Evolutionary conservation across 495 filamentous ascomycete genomes (phyloP), one percentile per base, ranked within the genome.

Genomic region (Aspergillus incahuasiensis): DNA sequence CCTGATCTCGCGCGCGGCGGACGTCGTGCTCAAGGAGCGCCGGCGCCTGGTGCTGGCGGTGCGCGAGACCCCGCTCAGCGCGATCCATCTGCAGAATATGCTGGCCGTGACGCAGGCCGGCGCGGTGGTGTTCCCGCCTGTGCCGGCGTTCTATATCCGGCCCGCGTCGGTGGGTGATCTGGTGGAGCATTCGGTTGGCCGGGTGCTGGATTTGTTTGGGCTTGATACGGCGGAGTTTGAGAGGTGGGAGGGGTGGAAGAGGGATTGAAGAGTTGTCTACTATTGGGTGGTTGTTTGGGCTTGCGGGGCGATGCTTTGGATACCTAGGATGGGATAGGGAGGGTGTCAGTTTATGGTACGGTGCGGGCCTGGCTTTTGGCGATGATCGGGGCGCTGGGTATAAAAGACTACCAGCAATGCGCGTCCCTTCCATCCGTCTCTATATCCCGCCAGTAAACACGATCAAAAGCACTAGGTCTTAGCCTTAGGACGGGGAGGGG

Each of bases 71-170:
- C 74, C 76, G 3, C 32, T 79, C 38, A 76, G 72, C 41, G 64
- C 66, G 24, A 77, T 78, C 49, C 74, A 79, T 60, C 55, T 78
- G 25, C 63, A 64, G 8, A 79, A 77, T 52, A 78, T 79, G 74
- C 28, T 76, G 47, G 53, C 55, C 1, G 63, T 76, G 8, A 65
- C 69, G 12, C 61, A 56, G 5, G 57, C 54, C 2, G 76, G 74
- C 0, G 74, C 70, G 0, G 54, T 76, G 9, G 70, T 79, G 13
- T 77, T 72, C 30, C 74, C 75, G 2, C 70, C 73, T 6, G 66
- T 75, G 22, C 71, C 70, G 15, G 73, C 75, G 5, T 73, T 68
- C 45, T 78, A 77, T 45, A 74, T 70, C 16, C 55, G 56, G 49
- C 59, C 74, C 6, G 52, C 51, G 0, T 60, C 57, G 13, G 54